Evolutionary conservation across 1,284 basidiomycete species (phyloP).

Genomic region (Naganishia sp.): DNA sequence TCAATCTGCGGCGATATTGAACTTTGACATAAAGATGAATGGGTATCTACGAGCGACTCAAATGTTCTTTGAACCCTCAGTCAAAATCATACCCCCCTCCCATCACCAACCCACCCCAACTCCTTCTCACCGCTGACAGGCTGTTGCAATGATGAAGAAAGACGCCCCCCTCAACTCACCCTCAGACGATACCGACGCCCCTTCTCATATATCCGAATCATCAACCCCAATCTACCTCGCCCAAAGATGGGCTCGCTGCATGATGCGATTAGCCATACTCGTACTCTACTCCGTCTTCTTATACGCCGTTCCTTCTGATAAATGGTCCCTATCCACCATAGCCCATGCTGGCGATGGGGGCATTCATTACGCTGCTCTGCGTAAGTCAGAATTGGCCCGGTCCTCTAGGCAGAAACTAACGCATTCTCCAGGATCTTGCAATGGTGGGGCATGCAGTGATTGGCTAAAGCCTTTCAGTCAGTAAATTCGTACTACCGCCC

Average conservation of each 20-base stretch:
- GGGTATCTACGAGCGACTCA: no score
- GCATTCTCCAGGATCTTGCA: neutral
- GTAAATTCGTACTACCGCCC: neutral
- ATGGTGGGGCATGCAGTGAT: neutral
- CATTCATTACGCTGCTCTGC: neutral
- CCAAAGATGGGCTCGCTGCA: slow-evolving; percentile 1
- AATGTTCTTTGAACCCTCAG: no score
- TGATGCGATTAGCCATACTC: neutral
- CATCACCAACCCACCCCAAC: no score
- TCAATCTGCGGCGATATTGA: no score
- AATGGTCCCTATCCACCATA: slow-evolving; percentile 3
- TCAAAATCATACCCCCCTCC: no score
- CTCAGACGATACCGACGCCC: no score
- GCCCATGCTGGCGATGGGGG: neutral
- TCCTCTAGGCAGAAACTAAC: neutral
- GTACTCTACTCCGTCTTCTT: slow-evolving; percentile 8
- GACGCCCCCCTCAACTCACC: no score
- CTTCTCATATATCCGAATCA: no score
- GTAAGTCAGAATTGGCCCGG: neutral
- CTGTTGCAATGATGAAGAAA: no score
- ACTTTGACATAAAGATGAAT: no score
- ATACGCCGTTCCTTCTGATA: neutral
- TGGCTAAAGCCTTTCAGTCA: slow-evolving; percentile 2
- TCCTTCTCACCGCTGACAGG: no score
- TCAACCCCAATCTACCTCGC: neutral